A percentile compares a stretch with the other conserved stretches of the same genome.
Conservation (phyloP, 2,329 filamentous ascomycete species). For the Tolypocladium sp. region DNA sequence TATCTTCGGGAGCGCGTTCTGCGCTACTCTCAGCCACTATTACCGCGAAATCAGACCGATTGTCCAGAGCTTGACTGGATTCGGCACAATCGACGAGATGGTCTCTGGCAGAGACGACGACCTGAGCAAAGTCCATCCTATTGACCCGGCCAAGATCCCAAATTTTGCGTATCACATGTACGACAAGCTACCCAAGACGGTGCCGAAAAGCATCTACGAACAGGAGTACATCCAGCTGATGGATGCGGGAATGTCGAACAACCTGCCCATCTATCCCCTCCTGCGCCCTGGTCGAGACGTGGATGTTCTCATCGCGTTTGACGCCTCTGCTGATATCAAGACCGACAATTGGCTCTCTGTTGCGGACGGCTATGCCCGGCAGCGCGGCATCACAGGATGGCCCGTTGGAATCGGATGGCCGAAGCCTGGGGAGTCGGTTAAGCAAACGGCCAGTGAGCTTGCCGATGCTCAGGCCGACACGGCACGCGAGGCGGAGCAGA, state of each 20-base stretch:
- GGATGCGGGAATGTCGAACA: conserved; percentile 99
- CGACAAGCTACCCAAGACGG: conserved; percentile 61
- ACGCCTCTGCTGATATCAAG: conserved; percentile 86
- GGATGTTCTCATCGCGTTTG: conserved; percentile 86
- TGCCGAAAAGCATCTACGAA: conserved; percentile 67
- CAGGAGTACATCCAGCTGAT: conserved; percentile 71
- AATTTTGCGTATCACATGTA: conserved; percentile 84
- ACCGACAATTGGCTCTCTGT: conserved; percentile 95
- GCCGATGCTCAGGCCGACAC: conserved; percentile 54
- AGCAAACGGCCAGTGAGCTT: conserved; percentile 55
- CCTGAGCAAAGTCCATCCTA: conserved; percentile 84
- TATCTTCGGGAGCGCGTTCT: conserved; percentile 95
- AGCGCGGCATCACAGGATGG: conserved; percentile 90
- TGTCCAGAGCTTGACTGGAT: conserved; percentile 64
- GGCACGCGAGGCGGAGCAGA: conserved; percentile 50
- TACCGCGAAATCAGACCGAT: conserved; percentile 88
- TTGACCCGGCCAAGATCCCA: conserved; percentile 82
- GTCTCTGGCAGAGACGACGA: conserved; percentile 78
- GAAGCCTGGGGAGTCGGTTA: conserved; percentile 44
- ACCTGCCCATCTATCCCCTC: conserved; percentile 89
- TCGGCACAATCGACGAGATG: conserved; percentile 69
- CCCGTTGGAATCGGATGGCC: conserved; percentile 94
- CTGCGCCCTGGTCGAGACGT: conserved; percentile 81
- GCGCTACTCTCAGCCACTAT: conserved; percentile 90
- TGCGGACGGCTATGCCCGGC: conserved; percentile 83